Evolutionary conservation across 2,329 filamentous ascomycete species (phyloP).

Genomic region (Arthrobotrys musiformis): DNA sequence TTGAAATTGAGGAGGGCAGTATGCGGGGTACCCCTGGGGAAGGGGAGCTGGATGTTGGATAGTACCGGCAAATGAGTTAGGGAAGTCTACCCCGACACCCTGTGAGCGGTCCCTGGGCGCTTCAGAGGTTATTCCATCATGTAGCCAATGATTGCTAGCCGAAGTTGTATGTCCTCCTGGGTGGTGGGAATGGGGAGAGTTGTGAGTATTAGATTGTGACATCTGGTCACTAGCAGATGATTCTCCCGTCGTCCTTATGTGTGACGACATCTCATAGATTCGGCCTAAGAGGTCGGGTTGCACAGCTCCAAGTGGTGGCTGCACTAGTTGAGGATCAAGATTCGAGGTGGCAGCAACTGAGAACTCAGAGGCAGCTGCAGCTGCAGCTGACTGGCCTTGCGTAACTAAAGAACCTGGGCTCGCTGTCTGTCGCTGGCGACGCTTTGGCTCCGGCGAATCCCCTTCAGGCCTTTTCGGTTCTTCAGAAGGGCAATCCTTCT

Average conservation of each 20-base stretch:
- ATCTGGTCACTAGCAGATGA: background rate
- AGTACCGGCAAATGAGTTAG: background rate
- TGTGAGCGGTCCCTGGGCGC: background rate
- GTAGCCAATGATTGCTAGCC: background rate
- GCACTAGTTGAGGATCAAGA: background rate
- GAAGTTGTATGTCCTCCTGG: background rate
- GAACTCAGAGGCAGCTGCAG: background rate
- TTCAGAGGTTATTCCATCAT: background rate
- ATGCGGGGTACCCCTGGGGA: too few relatives aligned
- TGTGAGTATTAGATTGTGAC: background rate
- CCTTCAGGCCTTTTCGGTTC: background rate
- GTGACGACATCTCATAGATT: conserved; percentile 2
- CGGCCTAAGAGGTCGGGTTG: background rate
- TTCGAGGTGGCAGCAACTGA: background rate
- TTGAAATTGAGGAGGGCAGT: background rate
- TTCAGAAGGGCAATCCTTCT: conserved; percentile 29
- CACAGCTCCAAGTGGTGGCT: background rate
- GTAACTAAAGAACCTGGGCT: background rate
- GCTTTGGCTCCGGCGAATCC: conserved; percentile 36
- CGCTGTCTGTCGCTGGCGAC: conserved; percentile 7
- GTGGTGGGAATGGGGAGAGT: too few relatives aligned
- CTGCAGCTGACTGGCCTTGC: background rate
- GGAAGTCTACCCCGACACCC: background rate
- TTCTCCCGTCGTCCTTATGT: background rate
- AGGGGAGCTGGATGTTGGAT: background rate